Evolutionary conservation across 805 yeast species (phyloP).

Genomic region (Saccharomycodes ludwigii): DNA sequence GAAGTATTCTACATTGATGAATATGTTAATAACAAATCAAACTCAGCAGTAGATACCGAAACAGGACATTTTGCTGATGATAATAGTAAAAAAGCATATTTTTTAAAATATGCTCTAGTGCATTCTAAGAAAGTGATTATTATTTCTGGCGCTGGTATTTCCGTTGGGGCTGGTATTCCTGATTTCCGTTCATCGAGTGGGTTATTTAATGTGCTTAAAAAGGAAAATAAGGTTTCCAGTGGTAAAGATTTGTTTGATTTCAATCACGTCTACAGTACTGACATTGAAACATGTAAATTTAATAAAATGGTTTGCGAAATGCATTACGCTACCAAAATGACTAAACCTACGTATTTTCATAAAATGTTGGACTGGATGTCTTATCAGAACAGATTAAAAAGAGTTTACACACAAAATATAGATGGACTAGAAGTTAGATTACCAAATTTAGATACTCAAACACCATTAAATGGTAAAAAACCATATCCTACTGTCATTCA

Average conservation of each 20-base stretch:
- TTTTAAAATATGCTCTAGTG: conserved; percentile 38
- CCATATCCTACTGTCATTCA: conserved; percentile 56
- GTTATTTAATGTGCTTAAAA: conserved; percentile 44
- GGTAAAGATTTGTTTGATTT: conserved; percentile 68
- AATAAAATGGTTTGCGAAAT: conserved; percentile 63
- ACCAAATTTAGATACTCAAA: conserved; percentile 32
- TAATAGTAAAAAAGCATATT: conserved; percentile 25
- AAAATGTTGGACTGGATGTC: conserved; percentile 46
- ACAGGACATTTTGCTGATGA: conserved; percentile 6
- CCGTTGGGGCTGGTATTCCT: conserved; percentile 86
- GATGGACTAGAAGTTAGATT: conserved; percentile 66
- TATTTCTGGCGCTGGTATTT: conserved; percentile 82
- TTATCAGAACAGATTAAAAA: conserved; percentile 45
- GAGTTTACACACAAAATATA: conserved; percentile 82
- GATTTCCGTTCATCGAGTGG: conserved; percentile 76
- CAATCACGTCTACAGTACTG: conserved; percentile 58
- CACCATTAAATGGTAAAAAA: conserved; percentile 32
- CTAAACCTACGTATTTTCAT: conserved; percentile 71
- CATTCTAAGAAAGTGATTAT: conserved; percentile 49
- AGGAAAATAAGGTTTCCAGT: conserved; percentile 25
- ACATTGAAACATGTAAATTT: conserved; percentile 47
- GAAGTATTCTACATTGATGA: conserved; percentile 29
- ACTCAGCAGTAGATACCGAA: neutral
- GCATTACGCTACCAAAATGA: conserved; percentile 37
- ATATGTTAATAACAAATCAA: conserved; percentile 5